Evolutionary conservation across 208 protist genomes (phyloP).

Genomic region (Angomonas deanei): DNA sequence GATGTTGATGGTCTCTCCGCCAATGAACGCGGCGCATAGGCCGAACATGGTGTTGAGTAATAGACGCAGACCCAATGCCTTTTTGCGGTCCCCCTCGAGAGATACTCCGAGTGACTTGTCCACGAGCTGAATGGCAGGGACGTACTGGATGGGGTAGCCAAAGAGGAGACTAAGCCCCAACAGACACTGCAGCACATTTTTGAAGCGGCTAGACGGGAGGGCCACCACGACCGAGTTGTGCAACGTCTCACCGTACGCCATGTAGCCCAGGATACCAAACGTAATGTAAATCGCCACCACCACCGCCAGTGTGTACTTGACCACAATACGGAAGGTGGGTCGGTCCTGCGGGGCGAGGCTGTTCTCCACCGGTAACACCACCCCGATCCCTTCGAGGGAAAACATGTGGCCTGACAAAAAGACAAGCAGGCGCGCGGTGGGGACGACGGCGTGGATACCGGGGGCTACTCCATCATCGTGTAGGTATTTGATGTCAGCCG

Average conservation of each 20-base stretch:
- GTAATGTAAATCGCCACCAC: constrained; percentile 59
- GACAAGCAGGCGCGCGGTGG: constrained; percentile 39
- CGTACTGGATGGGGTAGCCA: constrained; percentile 73
- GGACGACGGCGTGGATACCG: constrained; percentile 22
- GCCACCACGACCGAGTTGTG: constrained; percentile 67
- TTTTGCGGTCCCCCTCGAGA: constrained; percentile 15
- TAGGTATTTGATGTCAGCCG: constrained; percentile 39
- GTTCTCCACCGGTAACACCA: constrained; percentile 78
- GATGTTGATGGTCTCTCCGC: constrained; percentile 64
- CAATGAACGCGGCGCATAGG: constrained; percentile 44
- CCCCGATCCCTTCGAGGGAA: constrained; percentile 68
- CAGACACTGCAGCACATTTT: constrained; percentile 38
- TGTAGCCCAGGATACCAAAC: constrained; percentile 67
- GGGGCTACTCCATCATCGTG: constrained; percentile 26
- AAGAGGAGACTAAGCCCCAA: constrained; percentile 68
- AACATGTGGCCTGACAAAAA: constrained; percentile 81
- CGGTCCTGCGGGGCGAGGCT: constrained; percentile 45
- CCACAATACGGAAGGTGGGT: constrained; percentile 25
- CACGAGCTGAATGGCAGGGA: constrained; percentile 78
- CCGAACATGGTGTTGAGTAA: constrained; percentile 51
- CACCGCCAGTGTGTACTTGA: constrained; percentile 46
- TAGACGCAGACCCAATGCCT: constrained; percentile 37
- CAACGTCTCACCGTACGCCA: constrained; percentile 60
- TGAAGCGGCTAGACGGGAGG: constrained; percentile 36
- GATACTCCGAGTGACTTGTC: constrained; percentile 49